phyloP scores from a whole-genome alignment of 169 alveolate species.

The Plasmodium cynomolgi region DNA sequence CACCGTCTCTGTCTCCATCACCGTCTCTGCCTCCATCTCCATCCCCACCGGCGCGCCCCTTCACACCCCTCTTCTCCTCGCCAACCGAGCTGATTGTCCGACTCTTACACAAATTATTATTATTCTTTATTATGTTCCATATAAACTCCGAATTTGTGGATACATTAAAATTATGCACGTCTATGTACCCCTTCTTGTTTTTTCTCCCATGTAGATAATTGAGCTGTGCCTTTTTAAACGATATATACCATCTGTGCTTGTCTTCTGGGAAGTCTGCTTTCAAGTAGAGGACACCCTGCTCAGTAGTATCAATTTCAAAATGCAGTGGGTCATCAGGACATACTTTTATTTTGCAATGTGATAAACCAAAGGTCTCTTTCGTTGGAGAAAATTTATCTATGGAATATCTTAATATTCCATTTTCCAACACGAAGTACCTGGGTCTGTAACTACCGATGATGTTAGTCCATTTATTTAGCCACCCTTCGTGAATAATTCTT shows the following conservation, averaged over 20 bases:
- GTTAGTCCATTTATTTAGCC: constrained; percentile 91
- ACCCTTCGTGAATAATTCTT: constrained; percentile 86
- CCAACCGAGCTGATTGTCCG: not conserved
- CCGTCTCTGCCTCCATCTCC: not conserved
- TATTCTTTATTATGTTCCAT: constrained; percentile 18
- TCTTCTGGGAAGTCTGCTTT: constrained; percentile 83
- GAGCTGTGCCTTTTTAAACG: constrained; percentile 83
- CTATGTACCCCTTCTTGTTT: constrained; percentile 1
- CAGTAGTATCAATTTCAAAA: constrained; percentile 84
- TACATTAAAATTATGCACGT: not conserved
- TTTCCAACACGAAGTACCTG: constrained; percentile 87
- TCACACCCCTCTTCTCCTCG: not conserved
- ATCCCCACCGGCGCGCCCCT: not conserved
- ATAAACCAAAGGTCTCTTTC: constrained; percentile 81
- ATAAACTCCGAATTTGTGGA: constrained; percentile 43
- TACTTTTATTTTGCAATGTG: constrained; percentile 83
- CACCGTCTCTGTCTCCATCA: too few species aligned
- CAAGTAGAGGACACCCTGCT: constrained; percentile 82
- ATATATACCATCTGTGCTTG: constrained; percentile 85
- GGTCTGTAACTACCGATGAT: constrained; percentile 90
- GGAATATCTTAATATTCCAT: constrained; percentile 84
- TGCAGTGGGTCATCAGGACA: constrained; percentile 87
- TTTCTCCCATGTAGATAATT: constrained; percentile 50
- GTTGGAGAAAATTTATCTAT: constrained; percentile 83
- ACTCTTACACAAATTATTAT: not conserved